Evolutionary conservation across 1,284 basidiomycete species (phyloP).

Genomic region (Singerocomus inundabilis): DNA sequence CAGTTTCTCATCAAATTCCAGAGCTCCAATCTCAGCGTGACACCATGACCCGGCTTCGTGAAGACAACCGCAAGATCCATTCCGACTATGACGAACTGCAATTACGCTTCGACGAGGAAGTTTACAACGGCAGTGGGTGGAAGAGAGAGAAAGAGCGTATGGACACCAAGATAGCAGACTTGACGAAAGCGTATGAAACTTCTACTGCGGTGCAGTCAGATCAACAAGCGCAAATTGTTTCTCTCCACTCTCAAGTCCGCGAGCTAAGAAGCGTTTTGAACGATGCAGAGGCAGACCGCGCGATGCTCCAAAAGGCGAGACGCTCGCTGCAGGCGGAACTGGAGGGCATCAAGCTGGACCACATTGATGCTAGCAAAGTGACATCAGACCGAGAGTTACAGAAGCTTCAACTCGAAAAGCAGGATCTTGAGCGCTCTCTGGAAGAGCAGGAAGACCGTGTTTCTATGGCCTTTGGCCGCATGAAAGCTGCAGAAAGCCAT

Average conservation of each 20-base stretch:
- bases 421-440: constrained; percentile 74
- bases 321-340: constrained; percentile 76
- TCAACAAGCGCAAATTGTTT: constrained; percentile 80
- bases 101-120: constrained; percentile 72
- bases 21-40: constrained; percentile 78
- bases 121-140: constrained; percentile 76
- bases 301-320: constrained; percentile 79
- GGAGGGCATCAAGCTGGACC: constrained; percentile 75
- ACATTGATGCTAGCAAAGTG: constrained; percentile 67
- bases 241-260: constrained; percentile 80
- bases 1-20: constrained; percentile 27
- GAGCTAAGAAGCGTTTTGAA: constrained; percentile 79
- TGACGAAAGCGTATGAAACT: constrained; percentile 76
- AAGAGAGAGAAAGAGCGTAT: constrained; percentile 84
- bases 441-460: constrained; percentile 78
- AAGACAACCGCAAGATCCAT: constrained; percentile 76
- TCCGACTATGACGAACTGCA: constrained; percentile 78
- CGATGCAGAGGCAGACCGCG: constrained; percentile 79
- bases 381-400: constrained; percentile 75
- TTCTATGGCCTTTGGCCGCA: constrained; percentile 67
- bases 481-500: constrained; percentile 77
- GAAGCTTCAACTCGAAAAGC: constrained; percentile 71
- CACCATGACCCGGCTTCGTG: constrained; percentile 68
- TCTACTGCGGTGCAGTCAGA: constrained; percentile 72
- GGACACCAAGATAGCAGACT: constrained; percentile 76